A percentile compares a stretch with the other conserved stretches of the same genome.
phyloP scores from a whole-genome alignment of 1,284 basidiomycete genomes.

The Leccinum subrobustum region DNA sequence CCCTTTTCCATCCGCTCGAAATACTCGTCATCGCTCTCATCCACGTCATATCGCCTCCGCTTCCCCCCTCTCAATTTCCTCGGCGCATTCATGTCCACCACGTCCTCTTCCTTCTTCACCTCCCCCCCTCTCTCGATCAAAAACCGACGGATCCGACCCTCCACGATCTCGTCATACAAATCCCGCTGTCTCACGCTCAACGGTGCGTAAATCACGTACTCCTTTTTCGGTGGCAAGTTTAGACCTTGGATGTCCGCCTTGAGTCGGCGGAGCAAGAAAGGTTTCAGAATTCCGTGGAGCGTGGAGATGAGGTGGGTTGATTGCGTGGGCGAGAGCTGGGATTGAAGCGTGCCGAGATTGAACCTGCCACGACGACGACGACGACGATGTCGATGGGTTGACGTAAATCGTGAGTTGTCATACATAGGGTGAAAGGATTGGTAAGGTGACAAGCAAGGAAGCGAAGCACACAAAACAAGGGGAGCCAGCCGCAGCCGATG shows the following conservation, averaged over 20 bases:
- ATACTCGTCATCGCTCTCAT: conserved; percentile 66
- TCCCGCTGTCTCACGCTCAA: conserved; percentile 80
- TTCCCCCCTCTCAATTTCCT: conserved; percentile 35
- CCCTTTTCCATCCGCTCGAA: conserved; percentile 61
- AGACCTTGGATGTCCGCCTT: conserved; percentile 89
- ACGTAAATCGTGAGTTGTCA: neutral
- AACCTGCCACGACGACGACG: conserved; percentile 50
- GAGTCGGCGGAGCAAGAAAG: conserved; percentile 90
- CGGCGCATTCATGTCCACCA: conserved; percentile 28
- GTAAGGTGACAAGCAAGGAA: neutral
- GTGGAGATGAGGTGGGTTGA: conserved; percentile 72
- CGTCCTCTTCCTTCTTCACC: conserved; percentile 17
- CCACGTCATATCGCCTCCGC: conserved; percentile 30
- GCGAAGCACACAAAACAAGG: neutral
- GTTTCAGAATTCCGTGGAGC: conserved; percentile 90
- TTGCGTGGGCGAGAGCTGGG: conserved; percentile 56
- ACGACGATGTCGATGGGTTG: neutral
- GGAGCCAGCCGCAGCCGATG: neutral
- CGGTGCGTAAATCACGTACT: conserved; percentile 93
- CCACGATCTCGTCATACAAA: conserved; percentile 79
- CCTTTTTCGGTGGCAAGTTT: conserved; percentile 84
- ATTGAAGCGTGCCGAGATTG: conserved; percentile 64
- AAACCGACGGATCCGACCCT: conserved; percentile 64
- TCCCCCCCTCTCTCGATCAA: conserved; percentile 46
- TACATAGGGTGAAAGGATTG: neutral